Evolutionary conservation across 1,284 basidiomycete species (phyloP), one percentile per base, ranked within the genome.

Genomic region (Cutaneotrichosporon spelunceum): DNA sequence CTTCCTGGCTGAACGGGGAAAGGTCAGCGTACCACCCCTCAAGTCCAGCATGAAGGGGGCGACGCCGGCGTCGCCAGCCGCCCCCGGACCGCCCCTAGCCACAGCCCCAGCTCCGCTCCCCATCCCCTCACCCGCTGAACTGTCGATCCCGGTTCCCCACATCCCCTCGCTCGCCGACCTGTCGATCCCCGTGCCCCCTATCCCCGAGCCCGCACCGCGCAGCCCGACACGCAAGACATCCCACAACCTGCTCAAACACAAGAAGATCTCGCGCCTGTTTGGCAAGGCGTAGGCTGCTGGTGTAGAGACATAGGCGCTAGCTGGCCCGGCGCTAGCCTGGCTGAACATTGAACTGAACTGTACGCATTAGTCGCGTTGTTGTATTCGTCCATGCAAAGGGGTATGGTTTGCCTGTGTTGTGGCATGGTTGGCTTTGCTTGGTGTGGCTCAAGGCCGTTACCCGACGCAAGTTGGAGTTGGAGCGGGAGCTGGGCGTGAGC

Each of bases 231-330:
- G 48, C 53, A 63, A 63, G 57, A 14, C 57, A 4, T 24, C 42
- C 30, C 16, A 30, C 2, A 23, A 26, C 24, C 60, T 64, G 56
- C 48, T 64, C 36, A 36, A 60, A 47, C 62, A 60, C 62, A 57
- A 57, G 56, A 64, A 64, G 56, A 56, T 64, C 23, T 50, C 42
- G 44, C 42, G 59, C 23, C 55, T 64, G 34, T 45, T 60, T 13
- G 62, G 62, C 52, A 64, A 60, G 59, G 48, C 27, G 2, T 26
- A 26, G 48, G 48, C 48, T n/a, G n/a, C n/a, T n/a, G n/a, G n/a
- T n/a, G n/a, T n/a, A n/a, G n/a, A n/a, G n/a, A n/a, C n/a, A n/a
- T n/a, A n/a, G n/a, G n/a, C n/a, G n/a, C n/a, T n/a, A n/a, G n/a
- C n/a, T n/a, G n/a, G 16, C 27, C 7, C 16, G 39, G 39, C 39